Evolutionary conservation across 2,329 filamentous ascomycete species (phyloP), one percentile per base, ranked within the genome.

Genomic region (Penicillium brasilianum): DNA sequence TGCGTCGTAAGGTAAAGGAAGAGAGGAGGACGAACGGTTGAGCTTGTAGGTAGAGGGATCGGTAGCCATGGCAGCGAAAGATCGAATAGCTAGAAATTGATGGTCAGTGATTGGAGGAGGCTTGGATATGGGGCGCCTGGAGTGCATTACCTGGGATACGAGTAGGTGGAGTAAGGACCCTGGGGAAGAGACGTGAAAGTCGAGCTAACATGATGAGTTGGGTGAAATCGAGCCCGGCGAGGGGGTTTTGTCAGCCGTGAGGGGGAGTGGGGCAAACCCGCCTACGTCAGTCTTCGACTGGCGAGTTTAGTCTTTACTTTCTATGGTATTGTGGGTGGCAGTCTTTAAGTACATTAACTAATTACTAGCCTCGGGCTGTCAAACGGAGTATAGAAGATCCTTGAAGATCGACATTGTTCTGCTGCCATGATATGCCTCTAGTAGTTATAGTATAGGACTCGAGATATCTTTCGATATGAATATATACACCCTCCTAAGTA

Each of bases 1-100:
- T 55, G 28, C 44, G 50, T 14, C 25, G 41, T 28, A 51, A 50
- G 41, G 32, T 10, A 20, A 9, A 51, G 20, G 36, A 14, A 16
- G 43, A 16, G 41, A 18, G 20, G 52, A 36, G 36, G 18, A 85
- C 71, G 81, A 80, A 79, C 87, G 86, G 74, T 88, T 87, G 60
- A 88, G 81, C 78, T 87, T 88, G 79, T 89, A 90, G 69, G 82
- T 86, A 64, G 80, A 81, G 32, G 85, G 80, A 72, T 89, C 83
- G 49, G 87, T 87, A 53, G 78, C 74, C 79, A 81, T 82, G 72
- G 79, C 84, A 72, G 79, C 84, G 78, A 76, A 66, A 28, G 70
- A 70, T 69, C 75, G 64, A 36, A 57, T 67, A 58, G 59, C 30
- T 44, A 34, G 20, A 39, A 11, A 22, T 18, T 37, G 1, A 13